Evolutionary conservation across 208 protist species (phyloP).

Genomic region (Sergeia podlipaevii): DNA sequence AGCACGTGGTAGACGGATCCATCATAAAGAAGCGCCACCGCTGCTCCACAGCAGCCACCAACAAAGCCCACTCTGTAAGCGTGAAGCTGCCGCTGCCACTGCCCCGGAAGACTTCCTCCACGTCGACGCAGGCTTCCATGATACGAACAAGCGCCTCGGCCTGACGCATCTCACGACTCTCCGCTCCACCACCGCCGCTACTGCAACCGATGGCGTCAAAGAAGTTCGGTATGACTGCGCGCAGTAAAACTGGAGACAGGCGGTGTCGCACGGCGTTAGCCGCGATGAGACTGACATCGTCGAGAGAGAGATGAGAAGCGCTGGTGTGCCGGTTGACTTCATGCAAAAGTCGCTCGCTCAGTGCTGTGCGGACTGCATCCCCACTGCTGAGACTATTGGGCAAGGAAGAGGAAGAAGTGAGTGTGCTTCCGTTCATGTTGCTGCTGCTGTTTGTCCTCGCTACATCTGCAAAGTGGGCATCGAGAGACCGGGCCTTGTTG

Average conservation of each 20-base stretch:
- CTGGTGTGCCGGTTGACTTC: constrained; percentile 3
- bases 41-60: constrained; percentile 44
- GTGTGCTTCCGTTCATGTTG: not conserved
- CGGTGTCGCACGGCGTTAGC: constrained; percentile 62
- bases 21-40: constrained; percentile 26
- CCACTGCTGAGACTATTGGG: constrained; percentile 15
- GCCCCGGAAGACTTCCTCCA: constrained; percentile 1
- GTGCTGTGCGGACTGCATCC: constrained; percentile 10
- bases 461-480: constrained; percentile 45
- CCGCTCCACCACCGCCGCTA: constrained; percentile 5
- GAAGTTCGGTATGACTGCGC: not conserved
- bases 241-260: constrained; percentile 26
- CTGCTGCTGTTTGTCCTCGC: not conserved
- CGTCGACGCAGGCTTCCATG: constrained; percentile 59
- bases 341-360: constrained; percentile 19
- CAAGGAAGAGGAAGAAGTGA: not conserved
- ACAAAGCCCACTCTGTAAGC: constrained; percentile 27
- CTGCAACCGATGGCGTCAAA: not conserved
- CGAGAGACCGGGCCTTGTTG: constrained; percentile 57
- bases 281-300: constrained; percentile 50
- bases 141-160: constrained; percentile 48
- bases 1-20: constrained; percentile 21
- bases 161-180: constrained; percentile 7
- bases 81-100: constrained; percentile 11
- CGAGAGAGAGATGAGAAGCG: constrained; percentile 22